Evolutionary conservation across 129 eudicot genomes (phyloP).

Genomic region (Lonicera japonica): DNA sequence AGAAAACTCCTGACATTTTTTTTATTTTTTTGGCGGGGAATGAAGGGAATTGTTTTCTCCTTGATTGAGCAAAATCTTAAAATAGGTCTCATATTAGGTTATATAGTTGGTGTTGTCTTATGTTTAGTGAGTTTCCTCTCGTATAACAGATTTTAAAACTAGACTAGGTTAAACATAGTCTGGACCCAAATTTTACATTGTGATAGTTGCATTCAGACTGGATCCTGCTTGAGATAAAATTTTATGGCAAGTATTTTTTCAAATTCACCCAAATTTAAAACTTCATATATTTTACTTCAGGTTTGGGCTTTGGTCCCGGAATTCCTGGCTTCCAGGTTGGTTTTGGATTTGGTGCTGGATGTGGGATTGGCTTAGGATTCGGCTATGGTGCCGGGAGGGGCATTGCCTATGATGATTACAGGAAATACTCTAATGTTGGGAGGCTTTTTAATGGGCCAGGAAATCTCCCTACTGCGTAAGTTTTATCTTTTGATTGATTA

Average conservation of each 20-base stretch:
- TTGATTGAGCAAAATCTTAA: too few relatives aligned
- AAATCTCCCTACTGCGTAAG: conserved; percentile 67
- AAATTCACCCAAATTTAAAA: too few relatives aligned
- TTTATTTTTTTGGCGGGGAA: too few relatives aligned
- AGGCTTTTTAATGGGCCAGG: conserved; percentile 34
- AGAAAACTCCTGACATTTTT: too few relatives aligned
- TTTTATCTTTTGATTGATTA: background rate
- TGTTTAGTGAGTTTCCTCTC: background rate
- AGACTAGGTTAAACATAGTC: too few relatives aligned
- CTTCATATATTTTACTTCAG: conserved; percentile 23
- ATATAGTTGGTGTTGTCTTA: background rate
- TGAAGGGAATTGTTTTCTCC: too few relatives aligned
- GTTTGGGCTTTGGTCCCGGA: conserved; percentile 91
- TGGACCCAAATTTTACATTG: background rate
- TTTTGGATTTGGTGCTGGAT: conserved; percentile 90
- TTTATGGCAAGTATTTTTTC: background rate
- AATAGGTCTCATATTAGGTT: background rate
- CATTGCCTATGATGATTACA: conserved; percentile 65
- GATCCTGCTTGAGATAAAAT: background rate
- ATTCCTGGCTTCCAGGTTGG: conserved; percentile 88
- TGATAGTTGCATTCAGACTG: background rate
- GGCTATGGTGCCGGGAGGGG: conserved; percentile 95
- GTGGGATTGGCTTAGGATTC: conserved; percentile 90
- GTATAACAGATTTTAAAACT: background rate
- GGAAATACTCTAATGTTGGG: conserved; percentile 64